These are phyloP conservation scores for Fusarium sulawesiense DNA, from an alignment of 2,329 filamentous ascomycete genomes.

Conservation along the genomic window DNA sequence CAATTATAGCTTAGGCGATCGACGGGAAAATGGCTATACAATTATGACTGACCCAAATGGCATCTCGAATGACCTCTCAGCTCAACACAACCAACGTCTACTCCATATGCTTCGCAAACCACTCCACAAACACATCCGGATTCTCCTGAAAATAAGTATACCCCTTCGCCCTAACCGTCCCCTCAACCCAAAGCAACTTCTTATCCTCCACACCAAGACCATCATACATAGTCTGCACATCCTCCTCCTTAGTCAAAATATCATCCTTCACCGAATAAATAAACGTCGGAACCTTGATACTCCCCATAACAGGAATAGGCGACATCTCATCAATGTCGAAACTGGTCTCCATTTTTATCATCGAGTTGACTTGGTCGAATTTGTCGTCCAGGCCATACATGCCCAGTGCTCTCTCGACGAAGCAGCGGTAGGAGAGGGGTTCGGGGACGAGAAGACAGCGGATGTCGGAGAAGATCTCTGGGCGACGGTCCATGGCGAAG, in stretches of 20 bases:
- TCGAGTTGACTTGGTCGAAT: neutral
- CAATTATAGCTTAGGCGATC: too few species aligned
- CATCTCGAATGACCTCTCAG: too few species aligned
- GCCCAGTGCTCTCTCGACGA: neutral
- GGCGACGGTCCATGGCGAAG: constrained; percentile 5
- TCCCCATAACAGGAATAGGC: neutral
- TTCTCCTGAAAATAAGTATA: constrained; percentile 5
- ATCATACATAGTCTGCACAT: constrained; percentile 8
- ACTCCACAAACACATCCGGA: neutral
- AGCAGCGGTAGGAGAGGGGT: neutral
- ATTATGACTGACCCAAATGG: too few species aligned
- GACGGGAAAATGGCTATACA: too few species aligned
- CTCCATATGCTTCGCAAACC: constrained; percentile 1
- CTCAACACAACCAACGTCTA: too few species aligned
- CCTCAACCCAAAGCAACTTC: neutral
- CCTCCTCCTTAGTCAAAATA: neutral
- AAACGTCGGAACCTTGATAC: neutral
- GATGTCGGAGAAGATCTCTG: neutral
- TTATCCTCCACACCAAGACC: neutral
- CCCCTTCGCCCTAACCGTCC: neutral
- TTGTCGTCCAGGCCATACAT: neutral
- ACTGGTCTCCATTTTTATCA: constrained; percentile 1
- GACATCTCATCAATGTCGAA: neutral
- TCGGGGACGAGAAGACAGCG: constrained; percentile 4
- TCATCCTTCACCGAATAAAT: constrained; percentile 1